Evolutionary conservation across 2,329 filamentous ascomycete species (phyloP).

Genomic region (Botrytis aclada): DNA sequence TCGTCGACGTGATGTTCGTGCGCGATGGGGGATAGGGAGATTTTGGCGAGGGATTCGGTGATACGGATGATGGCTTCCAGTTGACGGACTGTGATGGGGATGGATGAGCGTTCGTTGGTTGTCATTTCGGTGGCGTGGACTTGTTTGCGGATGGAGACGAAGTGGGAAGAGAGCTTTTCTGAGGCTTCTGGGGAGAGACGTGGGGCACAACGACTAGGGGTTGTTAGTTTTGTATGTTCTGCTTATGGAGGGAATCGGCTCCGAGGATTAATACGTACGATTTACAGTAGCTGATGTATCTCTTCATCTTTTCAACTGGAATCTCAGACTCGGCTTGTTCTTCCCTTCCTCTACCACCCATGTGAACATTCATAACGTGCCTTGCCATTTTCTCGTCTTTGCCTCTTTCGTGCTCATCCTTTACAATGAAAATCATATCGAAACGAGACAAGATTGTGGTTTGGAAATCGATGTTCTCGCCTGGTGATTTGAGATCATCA

Average conservation of each 20-base stretch:
- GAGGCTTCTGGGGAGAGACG: conserved; percentile 86
- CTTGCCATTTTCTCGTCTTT: conserved; percentile 92
- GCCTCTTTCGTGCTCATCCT: conserved; percentile 85
- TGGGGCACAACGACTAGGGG: conserved; percentile 76
- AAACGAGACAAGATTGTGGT: conserved; percentile 98
- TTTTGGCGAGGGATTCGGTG: conserved; percentile 90
- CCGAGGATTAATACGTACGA: conserved; percentile 55
- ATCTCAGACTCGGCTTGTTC: conserved; percentile 86
- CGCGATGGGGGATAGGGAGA: conserved; percentile 80
- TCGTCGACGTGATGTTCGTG: conserved; percentile 93
- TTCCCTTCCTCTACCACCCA: conserved; percentile 80
- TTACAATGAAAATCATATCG: conserved; percentile 99
- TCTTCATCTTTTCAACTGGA: conserved; percentile 92
- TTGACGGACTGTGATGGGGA: conserved; percentile 96
- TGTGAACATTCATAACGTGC: conserved; percentile 97
- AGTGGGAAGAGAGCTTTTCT: conserved; percentile 95
- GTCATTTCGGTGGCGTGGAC: conserved; percentile 89
- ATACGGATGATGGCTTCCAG: conserved; percentile 97
- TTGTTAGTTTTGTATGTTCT: conserved; percentile 18
- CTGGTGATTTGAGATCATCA: conserved; percentile 95
- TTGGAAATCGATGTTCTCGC: conserved; percentile 99
- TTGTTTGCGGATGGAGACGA: conserved; percentile 92
- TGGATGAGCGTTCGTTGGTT: conserved; percentile 84
- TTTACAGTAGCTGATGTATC: conserved; percentile 96
- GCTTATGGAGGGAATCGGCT: no score